These are phyloP conservation scores for Ophiostoma triangulosporum DNA, from an alignment of 2,329 filamentous ascomycete species.

Conservation along the genomic window DNA sequence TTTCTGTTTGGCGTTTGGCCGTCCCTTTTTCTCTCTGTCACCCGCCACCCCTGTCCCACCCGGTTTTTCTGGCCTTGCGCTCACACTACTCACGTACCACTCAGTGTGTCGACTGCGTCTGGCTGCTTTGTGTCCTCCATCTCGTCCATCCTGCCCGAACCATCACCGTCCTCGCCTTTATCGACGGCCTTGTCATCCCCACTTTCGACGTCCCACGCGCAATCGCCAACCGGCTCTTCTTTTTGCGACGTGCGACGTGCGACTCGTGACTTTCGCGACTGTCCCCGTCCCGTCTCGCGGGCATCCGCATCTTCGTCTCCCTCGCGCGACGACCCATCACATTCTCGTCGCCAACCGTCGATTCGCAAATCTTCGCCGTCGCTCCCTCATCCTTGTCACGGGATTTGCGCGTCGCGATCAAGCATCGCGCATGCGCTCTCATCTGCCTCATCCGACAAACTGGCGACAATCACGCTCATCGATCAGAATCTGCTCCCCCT, in stretches of 20 bases:
- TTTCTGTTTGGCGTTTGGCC: neutral
- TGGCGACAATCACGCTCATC: constrained; percentile 41
- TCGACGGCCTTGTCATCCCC: neutral
- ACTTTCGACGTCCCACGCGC: neutral
- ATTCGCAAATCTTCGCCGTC: neutral
- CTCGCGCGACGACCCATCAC: too few relatives aligned
- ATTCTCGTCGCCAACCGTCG: too few relatives aligned
- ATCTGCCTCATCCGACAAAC: constrained; percentile 23
- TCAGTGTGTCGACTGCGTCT: neutral
- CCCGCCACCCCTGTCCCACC: constrained; percentile 6
- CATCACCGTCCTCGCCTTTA: neutral
- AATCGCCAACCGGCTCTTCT: neutral
- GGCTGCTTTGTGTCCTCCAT: neutral
- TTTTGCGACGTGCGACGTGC: neutral
- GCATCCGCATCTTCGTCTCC: neutral
- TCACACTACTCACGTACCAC: neutral
- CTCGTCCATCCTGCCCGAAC: neutral
- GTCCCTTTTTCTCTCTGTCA: neutral
- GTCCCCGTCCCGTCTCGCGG: neutral
- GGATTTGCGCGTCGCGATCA: constrained; percentile 19
- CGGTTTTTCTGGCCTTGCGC: constrained; percentile 1
- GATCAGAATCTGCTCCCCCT: constrained; percentile 45
- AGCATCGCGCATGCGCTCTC: constrained; percentile 13
- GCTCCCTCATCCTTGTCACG: too few relatives aligned
- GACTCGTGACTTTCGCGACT: neutral